Conservation (phyloP, 495 filamentous ascomycete genomes). For the Lichina pygmaea region DNA sequence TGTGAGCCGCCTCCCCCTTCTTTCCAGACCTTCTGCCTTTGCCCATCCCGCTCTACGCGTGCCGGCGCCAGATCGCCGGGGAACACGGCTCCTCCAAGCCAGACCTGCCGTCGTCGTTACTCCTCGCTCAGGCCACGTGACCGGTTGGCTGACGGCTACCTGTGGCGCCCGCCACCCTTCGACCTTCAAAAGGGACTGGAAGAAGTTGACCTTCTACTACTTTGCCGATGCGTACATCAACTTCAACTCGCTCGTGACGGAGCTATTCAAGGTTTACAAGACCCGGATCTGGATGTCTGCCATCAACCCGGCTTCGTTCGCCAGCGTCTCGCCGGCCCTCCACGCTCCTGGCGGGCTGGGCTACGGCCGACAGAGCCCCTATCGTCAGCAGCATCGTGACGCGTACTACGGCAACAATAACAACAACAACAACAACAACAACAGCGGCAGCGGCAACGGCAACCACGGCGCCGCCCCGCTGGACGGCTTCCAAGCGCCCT, state of each 20-base stretch:
- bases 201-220: conserved; percentile 96
- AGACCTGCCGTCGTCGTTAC: neutral
- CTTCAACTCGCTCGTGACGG: conserved; percentile 90
- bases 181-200: conserved; percentile 53
- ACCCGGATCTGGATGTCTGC: conserved; percentile 98
- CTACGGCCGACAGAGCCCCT: neutral
- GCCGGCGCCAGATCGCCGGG: too few species aligned
- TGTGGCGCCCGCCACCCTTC: neutral
- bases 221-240: conserved; percentile 96
- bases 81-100: neutral
- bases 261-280: conserved; percentile 97
- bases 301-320: conserved; percentile 92
- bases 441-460: too few species aligned
- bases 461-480: too few species aligned
- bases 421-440: too few species aligned
- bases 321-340: conserved; percentile 48
- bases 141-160: too few species aligned
- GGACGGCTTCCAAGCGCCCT: too few species aligned
- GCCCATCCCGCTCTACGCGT: neutral
- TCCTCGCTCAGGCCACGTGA: neutral
- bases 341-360: conserved; percentile 37
- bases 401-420: too few species aligned
- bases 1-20: conserved; percentile 30
- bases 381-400: neutral
- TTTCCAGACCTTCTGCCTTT: neutral